Evolutionary conservation across 1,284 basidiomycete species (phyloP).

Genomic region (Pseudozyma flocculosa): DNA sequence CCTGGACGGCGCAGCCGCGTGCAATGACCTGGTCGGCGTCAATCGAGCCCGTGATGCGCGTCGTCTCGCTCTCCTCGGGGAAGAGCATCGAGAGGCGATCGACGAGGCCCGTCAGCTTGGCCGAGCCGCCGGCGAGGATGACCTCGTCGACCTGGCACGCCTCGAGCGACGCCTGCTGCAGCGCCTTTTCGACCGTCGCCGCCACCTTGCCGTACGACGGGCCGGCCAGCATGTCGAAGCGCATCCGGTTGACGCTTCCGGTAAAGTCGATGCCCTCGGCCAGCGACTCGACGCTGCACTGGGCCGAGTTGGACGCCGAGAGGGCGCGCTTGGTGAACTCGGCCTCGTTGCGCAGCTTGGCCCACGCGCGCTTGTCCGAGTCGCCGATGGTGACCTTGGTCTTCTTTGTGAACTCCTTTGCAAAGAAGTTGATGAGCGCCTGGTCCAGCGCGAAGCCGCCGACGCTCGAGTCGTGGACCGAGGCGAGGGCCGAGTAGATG

Average conservation of each 20-base stretch:
- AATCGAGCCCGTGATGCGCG: slow-evolving; percentile 64
- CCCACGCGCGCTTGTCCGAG: slow-evolving; percentile 74
- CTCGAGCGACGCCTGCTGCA: slow-evolving; percentile 70
- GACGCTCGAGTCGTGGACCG: slow-evolving; percentile 62
- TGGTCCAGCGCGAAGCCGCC: slow-evolving; percentile 74
- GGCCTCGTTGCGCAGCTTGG: slow-evolving; percentile 86
- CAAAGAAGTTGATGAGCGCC: slow-evolving; percentile 84
- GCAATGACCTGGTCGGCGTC: slow-evolving; percentile 89
- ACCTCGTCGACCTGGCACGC: slow-evolving; percentile 79
- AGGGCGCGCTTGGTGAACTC: slow-evolving; percentile 94
- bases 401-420: slow-evolving; percentile 97
- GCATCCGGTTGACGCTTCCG: slow-evolving; percentile 85
- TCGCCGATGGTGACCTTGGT: slow-evolving; percentile 72
- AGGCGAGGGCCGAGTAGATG: slow-evolving; percentile 63
- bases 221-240: slow-evolving; percentile 84
- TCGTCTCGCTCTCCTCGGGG: slow-evolving; percentile 68
- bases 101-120: slow-evolving; percentile 80
- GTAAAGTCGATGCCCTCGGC: slow-evolving; percentile 94
- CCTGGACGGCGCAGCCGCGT: slow-evolving; percentile 84
- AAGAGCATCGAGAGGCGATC: slow-evolving; percentile 73
- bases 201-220: slow-evolving; percentile 73
- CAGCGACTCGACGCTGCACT: slow-evolving; percentile 85
- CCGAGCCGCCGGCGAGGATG: slow-evolving; percentile 80
- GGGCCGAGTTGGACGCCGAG: slow-evolving; percentile 82
- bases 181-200: slow-evolving; percentile 67